Evolutionary conservation across 129 eudicot genomes (phyloP).

Genomic region (Saussurea involucrata): DNA sequence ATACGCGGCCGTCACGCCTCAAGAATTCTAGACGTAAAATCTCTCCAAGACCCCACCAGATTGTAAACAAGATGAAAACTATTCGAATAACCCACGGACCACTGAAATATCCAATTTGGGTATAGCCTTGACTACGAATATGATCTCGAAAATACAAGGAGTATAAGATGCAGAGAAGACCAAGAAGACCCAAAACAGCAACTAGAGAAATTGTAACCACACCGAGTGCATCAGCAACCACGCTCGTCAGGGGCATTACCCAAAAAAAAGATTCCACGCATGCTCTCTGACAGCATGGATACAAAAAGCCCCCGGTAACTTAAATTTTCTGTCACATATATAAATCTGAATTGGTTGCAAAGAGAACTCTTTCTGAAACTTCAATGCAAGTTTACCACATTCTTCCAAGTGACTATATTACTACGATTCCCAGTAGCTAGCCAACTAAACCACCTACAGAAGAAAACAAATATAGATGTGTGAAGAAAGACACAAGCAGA

Average conservation of each 20-base stretch:
- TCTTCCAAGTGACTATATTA: conserved; percentile 5
- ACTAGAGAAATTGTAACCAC: conserved; percentile 88
- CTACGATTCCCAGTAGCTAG: conserved; percentile 26
- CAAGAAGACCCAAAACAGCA: conserved; percentile 50
- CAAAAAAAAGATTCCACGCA: conserved; percentile 83
- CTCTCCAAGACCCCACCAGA: conserved; percentile 92
- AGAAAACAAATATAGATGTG: conserved; percentile 14
- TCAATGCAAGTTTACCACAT: conserved; percentile 7
- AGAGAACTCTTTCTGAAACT: conserved; percentile 10
- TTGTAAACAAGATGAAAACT: conserved; percentile 46
- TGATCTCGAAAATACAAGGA: conserved; percentile 67
- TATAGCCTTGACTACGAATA: conserved; percentile 44
- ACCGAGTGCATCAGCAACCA: conserved; percentile 96
- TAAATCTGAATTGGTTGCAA: conserved; percentile 6
- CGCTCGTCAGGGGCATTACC: conserved; percentile 96
- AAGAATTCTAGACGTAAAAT: conserved; percentile 57
- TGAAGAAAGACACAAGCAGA: not conserved
- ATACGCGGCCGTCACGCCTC: conserved; percentile 58
- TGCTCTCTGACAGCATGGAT: conserved; percentile 97
- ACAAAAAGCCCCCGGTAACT: conserved; percentile 35
- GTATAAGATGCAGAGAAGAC: conserved; percentile 70
- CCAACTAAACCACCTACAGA: conserved; percentile 29
- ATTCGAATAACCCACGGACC: conserved; percentile 94
- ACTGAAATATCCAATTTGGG: conserved; percentile 67
- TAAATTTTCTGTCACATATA: conserved; percentile 26